Percentiles rank a stretch among this genome's conserved stretches.
Conservation (phyloP, 306 rosid species). For the Clitoria ternatea region DNA sequence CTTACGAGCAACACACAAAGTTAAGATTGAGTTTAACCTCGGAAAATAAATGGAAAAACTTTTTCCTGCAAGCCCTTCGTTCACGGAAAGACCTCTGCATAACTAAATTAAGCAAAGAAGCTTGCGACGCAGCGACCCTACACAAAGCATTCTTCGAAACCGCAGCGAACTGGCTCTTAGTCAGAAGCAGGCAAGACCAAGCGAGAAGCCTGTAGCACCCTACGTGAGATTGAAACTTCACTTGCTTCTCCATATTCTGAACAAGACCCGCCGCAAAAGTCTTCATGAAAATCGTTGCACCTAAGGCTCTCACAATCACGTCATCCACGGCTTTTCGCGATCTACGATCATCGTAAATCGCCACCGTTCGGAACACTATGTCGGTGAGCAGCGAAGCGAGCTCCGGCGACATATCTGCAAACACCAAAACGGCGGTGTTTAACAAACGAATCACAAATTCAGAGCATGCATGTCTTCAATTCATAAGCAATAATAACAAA, state of each 20-base stretch:
- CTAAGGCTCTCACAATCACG: constrained; percentile 55
- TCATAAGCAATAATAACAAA: background rate
- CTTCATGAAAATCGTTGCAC: constrained; percentile 73
- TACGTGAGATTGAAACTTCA: constrained; percentile 56
- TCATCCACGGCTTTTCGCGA: constrained; percentile 85
- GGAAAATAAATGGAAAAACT: constrained; percentile 59
- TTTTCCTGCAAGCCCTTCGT: constrained; percentile 59
- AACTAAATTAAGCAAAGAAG: constrained; percentile 51
- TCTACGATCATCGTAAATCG: constrained; percentile 69
- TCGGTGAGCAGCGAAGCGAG: constrained; percentile 57
- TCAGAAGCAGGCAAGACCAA: constrained; percentile 81
- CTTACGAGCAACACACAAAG: constrained; percentile 1
- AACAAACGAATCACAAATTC: background rate
- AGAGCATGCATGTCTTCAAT: background rate
- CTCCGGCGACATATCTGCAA: constrained; percentile 66
- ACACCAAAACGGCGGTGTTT: constrained; percentile 13
- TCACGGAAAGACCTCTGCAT: constrained; percentile 60
- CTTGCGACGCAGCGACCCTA: constrained; percentile 72
- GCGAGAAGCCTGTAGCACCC: constrained; percentile 76
- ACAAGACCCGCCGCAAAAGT: constrained; percentile 83
- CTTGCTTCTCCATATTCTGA: constrained; percentile 84
- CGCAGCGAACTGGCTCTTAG: constrained; percentile 58
- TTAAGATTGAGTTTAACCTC: constrained; percentile 50
- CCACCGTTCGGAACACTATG: constrained; percentile 57
- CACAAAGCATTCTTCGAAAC: constrained; percentile 84